A percentile compares a stretch with the other conserved stretches of the same genome.
Evolutionary conservation across 768 basidiomycete genomes (phyloP).

Genomic region (Dioszegia crocea): DNA sequence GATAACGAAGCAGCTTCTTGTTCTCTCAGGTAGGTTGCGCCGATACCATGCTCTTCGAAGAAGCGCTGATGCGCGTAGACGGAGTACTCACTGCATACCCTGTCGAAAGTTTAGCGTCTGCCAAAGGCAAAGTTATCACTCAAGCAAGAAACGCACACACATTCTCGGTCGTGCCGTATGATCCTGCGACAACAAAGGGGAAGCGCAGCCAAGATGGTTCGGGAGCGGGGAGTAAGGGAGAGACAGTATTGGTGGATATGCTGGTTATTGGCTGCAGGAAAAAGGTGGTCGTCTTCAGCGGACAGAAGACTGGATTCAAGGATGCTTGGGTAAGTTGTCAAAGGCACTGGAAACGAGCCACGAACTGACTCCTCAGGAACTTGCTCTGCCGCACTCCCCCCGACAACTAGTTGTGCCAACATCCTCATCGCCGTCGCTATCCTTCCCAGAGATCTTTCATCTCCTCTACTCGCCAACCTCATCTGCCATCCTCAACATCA

Average conservation of each 20-base stretch:
- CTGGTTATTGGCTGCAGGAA: slow-evolving; percentile 81
- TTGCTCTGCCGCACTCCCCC: slow-evolving; percentile 80
- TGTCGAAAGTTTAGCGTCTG: slow-evolving; percentile 65
- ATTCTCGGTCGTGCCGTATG: slow-evolving; percentile 66
- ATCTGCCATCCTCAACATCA: slow-evolving; percentile 35
- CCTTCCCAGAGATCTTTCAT: slow-evolving; percentile 61
- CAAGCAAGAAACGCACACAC: slow-evolving; percentile 79
- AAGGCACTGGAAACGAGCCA: slow-evolving; percentile 36
- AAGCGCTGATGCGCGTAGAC: slow-evolving; percentile 55
- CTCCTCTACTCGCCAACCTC: slow-evolving; percentile 56
- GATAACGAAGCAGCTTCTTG: slow-evolving; percentile 77
- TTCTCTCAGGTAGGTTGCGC: slow-evolving; percentile 77
- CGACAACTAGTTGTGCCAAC: slow-evolving; percentile 76
- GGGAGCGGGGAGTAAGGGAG: slow-evolving; percentile 38
- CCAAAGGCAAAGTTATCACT: slow-evolving; percentile 58
- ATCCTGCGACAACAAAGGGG: slow-evolving; percentile 13
- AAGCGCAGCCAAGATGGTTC: slow-evolving; percentile 28
- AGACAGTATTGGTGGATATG: slow-evolving; percentile 55
- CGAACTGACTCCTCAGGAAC: slow-evolving; percentile 60
- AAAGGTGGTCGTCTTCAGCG: slow-evolving; percentile 76
- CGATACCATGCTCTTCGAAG: not conserved
- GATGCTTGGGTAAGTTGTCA: slow-evolving; percentile 69
- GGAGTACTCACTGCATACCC: slow-evolving; percentile 68
- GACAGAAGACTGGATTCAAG: slow-evolving; percentile 65
- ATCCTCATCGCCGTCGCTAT: slow-evolving; percentile 54